Evolutionary conservation across 805 yeast species (phyloP).

Genomic region (Ogataea angusta): DNA sequence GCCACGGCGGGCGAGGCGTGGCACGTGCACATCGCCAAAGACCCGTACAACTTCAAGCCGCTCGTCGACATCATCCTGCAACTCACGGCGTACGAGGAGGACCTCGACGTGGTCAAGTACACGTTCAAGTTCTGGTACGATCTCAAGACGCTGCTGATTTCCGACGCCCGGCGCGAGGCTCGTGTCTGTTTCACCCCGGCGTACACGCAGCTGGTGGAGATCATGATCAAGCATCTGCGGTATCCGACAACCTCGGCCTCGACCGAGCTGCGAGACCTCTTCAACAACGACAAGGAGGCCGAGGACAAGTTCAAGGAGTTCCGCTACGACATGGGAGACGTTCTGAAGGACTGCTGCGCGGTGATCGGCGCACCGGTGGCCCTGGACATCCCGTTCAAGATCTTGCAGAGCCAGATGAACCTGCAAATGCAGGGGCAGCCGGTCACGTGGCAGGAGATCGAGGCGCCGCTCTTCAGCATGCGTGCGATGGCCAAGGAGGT

Average conservation of each 20-base stretch:
- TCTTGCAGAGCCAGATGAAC: constrained; percentile 43
- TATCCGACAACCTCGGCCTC: constrained; percentile 55
- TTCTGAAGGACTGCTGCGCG: constrained; percentile 91
- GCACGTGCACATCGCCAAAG: constrained; percentile 79
- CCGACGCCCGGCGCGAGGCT: constrained; percentile 56
- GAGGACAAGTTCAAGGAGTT: constrained; percentile 93
- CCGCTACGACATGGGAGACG: constrained; percentile 96
- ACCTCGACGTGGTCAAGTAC: constrained; percentile 83
- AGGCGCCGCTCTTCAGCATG: constrained; percentile 85
- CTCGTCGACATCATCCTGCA: constrained; percentile 70
- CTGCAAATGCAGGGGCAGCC: constrained; percentile 34
- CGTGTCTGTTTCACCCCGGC: constrained; percentile 48
- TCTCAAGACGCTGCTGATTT: constrained; percentile 65
- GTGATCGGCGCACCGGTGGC: constrained; percentile 78
- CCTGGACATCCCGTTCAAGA: constrained; percentile 63
- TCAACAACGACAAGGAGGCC: constrained; percentile 67
- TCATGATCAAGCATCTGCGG: constrained; percentile 65
- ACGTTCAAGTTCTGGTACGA: constrained; percentile 92
- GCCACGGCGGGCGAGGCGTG: constrained; percentile 95
- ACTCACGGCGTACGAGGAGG: constrained; percentile 71
- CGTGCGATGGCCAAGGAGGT: constrained; percentile 95
- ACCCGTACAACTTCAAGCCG: constrained; percentile 66
- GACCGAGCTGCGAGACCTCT: constrained; percentile 43
- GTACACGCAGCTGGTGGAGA: constrained; percentile 54
- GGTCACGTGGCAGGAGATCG: constrained; percentile 78